Evolutionary conservation across 2,329 filamentous ascomycete species (phyloP).

Genomic region (Fusarium incarnatum): DNA sequence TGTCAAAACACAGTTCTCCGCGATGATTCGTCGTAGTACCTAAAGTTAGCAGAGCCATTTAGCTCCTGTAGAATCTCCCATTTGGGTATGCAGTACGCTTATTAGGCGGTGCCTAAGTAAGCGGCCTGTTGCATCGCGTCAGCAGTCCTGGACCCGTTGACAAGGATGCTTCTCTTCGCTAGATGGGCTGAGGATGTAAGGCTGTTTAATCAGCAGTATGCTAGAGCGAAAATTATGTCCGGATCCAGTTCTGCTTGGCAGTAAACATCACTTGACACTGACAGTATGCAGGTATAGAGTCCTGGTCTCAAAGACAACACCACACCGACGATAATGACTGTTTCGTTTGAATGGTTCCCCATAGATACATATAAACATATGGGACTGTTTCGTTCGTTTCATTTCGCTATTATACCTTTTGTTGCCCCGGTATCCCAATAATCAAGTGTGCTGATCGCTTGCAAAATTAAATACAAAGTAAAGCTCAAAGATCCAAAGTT

Average conservation of each 20-base stretch:
- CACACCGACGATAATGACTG: constrained; percentile 16
- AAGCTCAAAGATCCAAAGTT: constrained; percentile 1
- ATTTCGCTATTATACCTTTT: constrained; percentile 19
- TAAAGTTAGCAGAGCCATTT: neutral
- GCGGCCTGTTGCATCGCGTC: neutral
- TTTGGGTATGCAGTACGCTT: neutral
- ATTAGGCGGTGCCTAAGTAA: neutral
- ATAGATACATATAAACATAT: constrained; percentile 21
- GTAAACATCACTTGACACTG: neutral
- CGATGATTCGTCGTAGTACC: neutral
- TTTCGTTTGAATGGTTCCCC: constrained; percentile 11
- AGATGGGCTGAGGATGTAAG: neutral
- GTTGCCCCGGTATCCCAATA: constrained; percentile 3
- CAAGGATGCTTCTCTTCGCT: neutral
- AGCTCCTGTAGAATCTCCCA: neutral
- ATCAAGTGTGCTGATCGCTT: constrained; percentile 5
- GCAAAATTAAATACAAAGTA: constrained; percentile 7
- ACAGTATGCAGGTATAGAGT: neutral
- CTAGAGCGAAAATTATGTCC: neutral
- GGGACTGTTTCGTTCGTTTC: constrained; percentile 9
- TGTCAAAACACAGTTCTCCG: neutral
- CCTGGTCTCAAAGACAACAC: neutral
- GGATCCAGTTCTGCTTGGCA: neutral
- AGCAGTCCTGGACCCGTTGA: neutral
- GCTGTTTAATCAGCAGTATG: neutral